These are phyloP conservation scores for Speleostelium caveatum DNA, from an alignment of 78 protist genomes.

Conservation along the genomic window DNA sequence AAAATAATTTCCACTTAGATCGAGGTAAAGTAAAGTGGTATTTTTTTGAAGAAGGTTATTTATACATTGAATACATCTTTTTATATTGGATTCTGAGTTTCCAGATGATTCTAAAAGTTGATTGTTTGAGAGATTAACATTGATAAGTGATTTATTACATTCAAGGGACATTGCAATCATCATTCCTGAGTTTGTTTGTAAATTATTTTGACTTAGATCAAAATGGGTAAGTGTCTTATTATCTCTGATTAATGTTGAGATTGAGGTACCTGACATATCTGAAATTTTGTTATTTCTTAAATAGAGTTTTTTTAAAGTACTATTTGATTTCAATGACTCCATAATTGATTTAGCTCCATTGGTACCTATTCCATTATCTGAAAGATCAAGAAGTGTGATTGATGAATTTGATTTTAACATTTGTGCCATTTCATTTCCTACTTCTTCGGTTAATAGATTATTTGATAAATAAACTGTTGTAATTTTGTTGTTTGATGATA, in stretches of 20 bases:
- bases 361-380: constrained; percentile 27
- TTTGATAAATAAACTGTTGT: constrained; percentile 21
- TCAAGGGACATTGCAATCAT: constrained; percentile 11
- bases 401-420: constrained; percentile 21
- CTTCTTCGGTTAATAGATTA: constrained; percentile 26
- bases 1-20: constrained; percentile 20
- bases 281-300: constrained; percentile 36
- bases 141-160: background rate
- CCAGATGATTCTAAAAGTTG: background rate
- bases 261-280: background rate
- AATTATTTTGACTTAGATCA: constrained; percentile 8
- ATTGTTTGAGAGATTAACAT: constrained; percentile 11
- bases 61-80: constrained; percentile 31
- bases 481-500: background rate
- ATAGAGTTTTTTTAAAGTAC: background rate
- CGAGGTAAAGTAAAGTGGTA: constrained; percentile 6
- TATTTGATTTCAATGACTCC: constrained; percentile 26
- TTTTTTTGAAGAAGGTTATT: background rate
- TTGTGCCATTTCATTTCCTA: background rate
- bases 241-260: constrained; percentile 8
- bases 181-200: constrained; percentile 24
- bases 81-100: constrained; percentile 14
- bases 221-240: constrained; percentile 11
- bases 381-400: constrained; percentile 22
- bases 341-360: constrained; percentile 21